Conservation (phyloP, 495 filamentous ascomycete genomes). For the Aspergillus nidulans region DNA sequence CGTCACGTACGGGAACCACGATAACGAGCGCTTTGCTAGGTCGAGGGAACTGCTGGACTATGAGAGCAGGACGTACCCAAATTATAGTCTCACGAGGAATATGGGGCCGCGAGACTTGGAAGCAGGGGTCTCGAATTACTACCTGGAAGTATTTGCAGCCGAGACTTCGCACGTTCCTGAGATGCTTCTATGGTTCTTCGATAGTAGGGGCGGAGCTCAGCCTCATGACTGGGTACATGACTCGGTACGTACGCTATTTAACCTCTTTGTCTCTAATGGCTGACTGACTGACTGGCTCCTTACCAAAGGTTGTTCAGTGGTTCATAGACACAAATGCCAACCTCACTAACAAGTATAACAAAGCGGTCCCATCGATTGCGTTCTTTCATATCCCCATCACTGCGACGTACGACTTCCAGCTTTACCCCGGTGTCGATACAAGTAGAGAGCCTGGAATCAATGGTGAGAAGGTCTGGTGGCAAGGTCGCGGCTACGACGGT, state of each 20-base stretch:
- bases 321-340: constrained; percentile 46
- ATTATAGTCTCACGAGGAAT: constrained; percentile 50
- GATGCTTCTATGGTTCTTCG: constrained; percentile 73
- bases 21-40: constrained; percentile 58
- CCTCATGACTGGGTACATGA: constrained; percentile 36
- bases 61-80: constrained; percentile 42
- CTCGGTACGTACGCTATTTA: constrained; percentile 18
- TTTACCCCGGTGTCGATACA: constrained; percentile 28
- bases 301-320: constrained; percentile 53
- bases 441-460: constrained; percentile 60
- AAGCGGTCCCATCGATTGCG: constrained; percentile 56
- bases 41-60: constrained; percentile 48
- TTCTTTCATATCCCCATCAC: constrained; percentile 71
- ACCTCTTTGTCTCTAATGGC: constrained; percentile 32
- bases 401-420: constrained; percentile 51
- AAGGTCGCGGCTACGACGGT: constrained; percentile 13
- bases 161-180: constrained; percentile 27
- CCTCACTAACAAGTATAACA: constrained; percentile 37
- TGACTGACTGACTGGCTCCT: constrained; percentile 19
- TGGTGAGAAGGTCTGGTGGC: constrained; percentile 41
- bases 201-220: constrained; percentile 57
- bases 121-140: constrained; percentile 69
- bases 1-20: constrained; percentile 72
- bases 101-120: constrained; percentile 32
- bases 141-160: constrained; percentile 46